Conservation (phyloP, 805 yeast genomes). For the Barnettozyma sucrosica region DNA sequence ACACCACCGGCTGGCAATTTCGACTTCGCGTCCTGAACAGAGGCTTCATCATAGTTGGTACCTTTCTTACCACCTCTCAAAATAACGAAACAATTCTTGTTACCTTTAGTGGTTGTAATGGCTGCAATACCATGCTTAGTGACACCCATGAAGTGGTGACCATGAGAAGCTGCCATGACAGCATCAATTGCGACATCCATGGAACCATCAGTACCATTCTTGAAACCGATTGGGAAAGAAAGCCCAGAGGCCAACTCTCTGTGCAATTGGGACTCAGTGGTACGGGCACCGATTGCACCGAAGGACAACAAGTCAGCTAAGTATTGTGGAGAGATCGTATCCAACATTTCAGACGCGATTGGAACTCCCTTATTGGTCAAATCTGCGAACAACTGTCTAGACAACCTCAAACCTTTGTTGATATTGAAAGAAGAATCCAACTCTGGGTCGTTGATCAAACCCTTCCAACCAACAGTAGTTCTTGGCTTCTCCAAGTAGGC, state of each 20-base stretch:
- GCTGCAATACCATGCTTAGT: slow-evolving; percentile 97
- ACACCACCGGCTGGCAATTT: slow-evolving; percentile 45
- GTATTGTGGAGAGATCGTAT: slow-evolving; percentile 95
- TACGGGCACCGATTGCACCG: slow-evolving; percentile 99
- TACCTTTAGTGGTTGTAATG: slow-evolving; percentile 93
- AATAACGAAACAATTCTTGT: slow-evolving; percentile 88
- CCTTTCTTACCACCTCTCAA: slow-evolving; percentile 94
- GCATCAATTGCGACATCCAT: slow-evolving; percentile 93
- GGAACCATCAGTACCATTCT: slow-evolving; percentile 97
- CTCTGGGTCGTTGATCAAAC: slow-evolving; percentile 95
- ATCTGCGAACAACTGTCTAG: slow-evolving; percentile 80
- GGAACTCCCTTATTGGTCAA: slow-evolving; percentile 79
- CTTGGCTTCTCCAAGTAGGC: slow-evolving; percentile 98
- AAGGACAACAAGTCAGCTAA: slow-evolving; percentile 84
- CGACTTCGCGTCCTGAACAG: slow-evolving; percentile 70
- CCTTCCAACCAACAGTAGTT: slow-evolving; percentile 99
- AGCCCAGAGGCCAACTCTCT: slow-evolving; percentile 96
- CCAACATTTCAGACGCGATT: slow-evolving; percentile 96
- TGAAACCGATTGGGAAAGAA: slow-evolving; percentile 98
- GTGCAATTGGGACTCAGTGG: slow-evolving; percentile 96
- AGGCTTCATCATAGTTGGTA: slow-evolving; percentile 81
- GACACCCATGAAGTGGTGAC: slow-evolving; percentile 96
- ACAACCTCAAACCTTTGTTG: slow-evolving; percentile 85
- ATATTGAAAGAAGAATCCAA: slow-evolving; percentile 88
- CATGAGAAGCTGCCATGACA: slow-evolving; percentile 80